A percentile compares a stretch with the other conserved stretches of the same genome.
phyloP scores from a whole-genome alignment of 176 grass and related monocot species.

The Musa beccarii region DNA sequence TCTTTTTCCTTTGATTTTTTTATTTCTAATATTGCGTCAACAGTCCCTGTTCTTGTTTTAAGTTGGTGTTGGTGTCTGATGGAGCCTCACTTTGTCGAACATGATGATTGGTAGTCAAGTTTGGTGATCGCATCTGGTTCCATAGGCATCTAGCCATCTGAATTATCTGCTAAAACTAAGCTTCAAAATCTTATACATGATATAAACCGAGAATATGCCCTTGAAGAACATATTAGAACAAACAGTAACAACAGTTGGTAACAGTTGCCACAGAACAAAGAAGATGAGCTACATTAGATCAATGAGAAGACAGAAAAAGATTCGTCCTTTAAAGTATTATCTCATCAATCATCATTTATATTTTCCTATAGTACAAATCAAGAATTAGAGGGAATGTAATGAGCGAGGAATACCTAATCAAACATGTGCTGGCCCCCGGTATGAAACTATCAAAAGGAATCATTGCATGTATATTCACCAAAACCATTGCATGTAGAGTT shows the following conservation, averaged over 20 bases:
- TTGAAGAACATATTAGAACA: too few relatives aligned
- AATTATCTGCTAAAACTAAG: too few relatives aligned
- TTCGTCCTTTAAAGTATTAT: not conserved
- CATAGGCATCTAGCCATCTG: not conserved
- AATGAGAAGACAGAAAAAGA: too few relatives aligned
- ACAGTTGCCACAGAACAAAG: not conserved
- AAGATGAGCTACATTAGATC: not conserved
- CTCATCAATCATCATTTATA: not conserved
- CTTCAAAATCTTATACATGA: too few relatives aligned
- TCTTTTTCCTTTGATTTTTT: too few relatives aligned
- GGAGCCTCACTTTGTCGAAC: too few relatives aligned
- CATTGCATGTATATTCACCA: not conserved
- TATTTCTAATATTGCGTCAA: too few relatives aligned
- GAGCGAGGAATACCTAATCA: not conserved
- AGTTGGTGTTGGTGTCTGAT: too few relatives aligned
- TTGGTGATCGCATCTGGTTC: not conserved
- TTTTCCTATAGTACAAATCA: not conserved
- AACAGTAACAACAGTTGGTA: not conserved
- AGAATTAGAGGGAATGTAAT: not conserved
- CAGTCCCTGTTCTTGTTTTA: too few relatives aligned
- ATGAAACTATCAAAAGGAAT: not conserved
- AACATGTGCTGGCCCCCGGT: constrained; percentile 4
- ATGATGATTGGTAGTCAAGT: too few relatives aligned
- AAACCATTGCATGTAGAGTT: not conserved
- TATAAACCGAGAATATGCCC: too few relatives aligned